Evolutionary conservation across 2,329 filamentous ascomycete genomes (phyloP), one percentile per base, ranked within the genome.

Genomic region (Curvularia eragrostidis): DNA sequence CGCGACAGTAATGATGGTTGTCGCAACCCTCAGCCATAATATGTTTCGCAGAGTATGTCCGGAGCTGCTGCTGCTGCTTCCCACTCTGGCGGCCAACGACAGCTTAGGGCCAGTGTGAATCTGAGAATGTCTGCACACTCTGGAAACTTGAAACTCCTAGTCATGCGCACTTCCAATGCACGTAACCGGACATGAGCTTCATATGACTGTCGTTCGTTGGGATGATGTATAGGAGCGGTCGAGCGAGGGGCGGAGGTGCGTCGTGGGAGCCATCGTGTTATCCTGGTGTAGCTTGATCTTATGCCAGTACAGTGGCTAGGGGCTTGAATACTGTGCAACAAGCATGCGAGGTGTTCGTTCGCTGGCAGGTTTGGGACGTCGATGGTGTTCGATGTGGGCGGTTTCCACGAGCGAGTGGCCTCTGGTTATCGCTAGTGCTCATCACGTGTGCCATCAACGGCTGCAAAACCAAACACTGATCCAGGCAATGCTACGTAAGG

Each of bases 191-290:
- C 15, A 38, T 30, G 19, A 10, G 24, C n/a, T 34, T 41, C 24
- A 56, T 34, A 50, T 28, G 34, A 57, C 54, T 41, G 56, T 32
- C 36, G 28, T 24, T 13, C 38, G 41, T 58, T 23, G 41, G 30
- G 50, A 51, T n/a, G 58, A 48, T 48, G 42, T 51, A 56, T 49
- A 48, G 57, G 54, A 49, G 34, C 47, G 47, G 38, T 49, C 48
- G 59, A 63, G 57, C 64, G 67, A 67, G 67, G 67, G 67, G 65
- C 50, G 63, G 58, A 52, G 52, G 59, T 43, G 53, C 59, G 53
- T 38, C 48, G 30, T 34, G 36, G 19, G 42, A 43, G 52, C 46
- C 52, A 57, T 63, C 38, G 62, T 58, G 32, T 26, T 23, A 19
- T 43, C 48, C 34, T 36, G 15, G 34, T 26, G 32, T 21, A 42